Base-by-base conservation (phyloP, 1,284 basidiomycete species). In the Volvariella volvacea region DNA sequence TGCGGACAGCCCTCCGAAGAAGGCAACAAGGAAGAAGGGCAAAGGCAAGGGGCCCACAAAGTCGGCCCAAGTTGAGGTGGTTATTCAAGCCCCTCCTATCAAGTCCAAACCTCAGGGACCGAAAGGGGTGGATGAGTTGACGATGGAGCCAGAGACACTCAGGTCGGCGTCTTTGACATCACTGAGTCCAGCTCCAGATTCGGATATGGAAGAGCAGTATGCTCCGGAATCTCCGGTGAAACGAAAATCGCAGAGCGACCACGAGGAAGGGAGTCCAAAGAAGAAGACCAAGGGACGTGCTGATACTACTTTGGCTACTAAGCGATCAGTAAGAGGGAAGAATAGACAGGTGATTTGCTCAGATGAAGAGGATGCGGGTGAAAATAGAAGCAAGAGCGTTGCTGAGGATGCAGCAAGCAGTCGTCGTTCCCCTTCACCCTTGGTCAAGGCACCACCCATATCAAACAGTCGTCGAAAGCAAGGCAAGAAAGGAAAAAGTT, bases 111-210 rank as follows among this genome's bases (percentile, higher is more conserved):
- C 9, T n/a, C 32, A 28, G 14, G 33, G 9, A 20, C 14, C 12
- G 30, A 19, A 33, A 31, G 30, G 17, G 15, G 19, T 20, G 44
- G 19, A 12, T 7, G 22, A 34, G 12, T 17, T n/a, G 50, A 62
- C 34, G 58, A 58, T 4, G 59, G 61, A 15, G 55, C 57, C 3
- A 55, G 57, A 22, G 51, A 49, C 4, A 51, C 53, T 21, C 31
- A 44, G 31, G 40, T 46, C 37, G 41, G 46, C n/a, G 9, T 49
- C 52, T 2, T 22, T 48, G 43, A 46, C 47, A 12, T 52, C 55
- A 14, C 42, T 50, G 25, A 57, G 47, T 31, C 50, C 52, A 14
- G 41, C 53, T 33, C 50, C 52, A 20, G 51, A 39, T 30, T 49
- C 48, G n/a, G 48, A 49, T 19, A 42, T 19, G 14, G 48, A 49